Conservation (phyloP, 2,329 filamentous ascomycete species). For the Pseudogymnoascus sp. region DNA sequence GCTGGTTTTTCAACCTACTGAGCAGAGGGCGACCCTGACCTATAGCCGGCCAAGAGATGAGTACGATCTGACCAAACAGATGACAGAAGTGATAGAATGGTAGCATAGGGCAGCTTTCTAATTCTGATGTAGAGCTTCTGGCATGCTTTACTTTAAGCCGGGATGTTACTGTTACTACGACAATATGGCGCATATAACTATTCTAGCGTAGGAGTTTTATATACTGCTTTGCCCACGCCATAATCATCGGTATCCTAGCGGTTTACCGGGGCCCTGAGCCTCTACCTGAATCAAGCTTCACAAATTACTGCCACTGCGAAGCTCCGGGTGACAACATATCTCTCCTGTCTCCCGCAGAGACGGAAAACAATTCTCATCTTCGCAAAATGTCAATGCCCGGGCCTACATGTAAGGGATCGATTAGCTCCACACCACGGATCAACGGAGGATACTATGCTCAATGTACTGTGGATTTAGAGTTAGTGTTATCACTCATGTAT, state of each 20-base stretch:
- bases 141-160: not conserved
- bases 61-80: not conserved
- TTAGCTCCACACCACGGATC: not conserved
- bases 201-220: too few species aligned
- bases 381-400: conserved; percentile 2
- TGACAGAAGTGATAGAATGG: not conserved
- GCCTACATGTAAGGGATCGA: not conserved
- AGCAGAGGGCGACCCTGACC: not conserved
- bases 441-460: not conserved
- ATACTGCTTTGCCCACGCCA: too few species aligned
- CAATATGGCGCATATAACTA: not conserved
- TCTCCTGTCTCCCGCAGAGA: too few species aligned
- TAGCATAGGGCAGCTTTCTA: not conserved
- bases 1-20: not conserved
- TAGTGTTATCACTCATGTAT: not conserved
- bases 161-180: not conserved
- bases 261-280: too few species aligned
- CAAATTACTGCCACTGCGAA: too few species aligned
- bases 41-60: not conserved
- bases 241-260: too few species aligned
- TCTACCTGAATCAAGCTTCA: too few species aligned
- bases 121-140: not conserved
- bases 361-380: conserved; percentile 46
- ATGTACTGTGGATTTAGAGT: not conserved
- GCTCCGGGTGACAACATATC: too few species aligned